Evolutionary conservation across 1,284 basidiomycete genomes (phyloP), one percentile per base, ranked within the genome.

Genomic region (Flammula alnicola): DNA sequence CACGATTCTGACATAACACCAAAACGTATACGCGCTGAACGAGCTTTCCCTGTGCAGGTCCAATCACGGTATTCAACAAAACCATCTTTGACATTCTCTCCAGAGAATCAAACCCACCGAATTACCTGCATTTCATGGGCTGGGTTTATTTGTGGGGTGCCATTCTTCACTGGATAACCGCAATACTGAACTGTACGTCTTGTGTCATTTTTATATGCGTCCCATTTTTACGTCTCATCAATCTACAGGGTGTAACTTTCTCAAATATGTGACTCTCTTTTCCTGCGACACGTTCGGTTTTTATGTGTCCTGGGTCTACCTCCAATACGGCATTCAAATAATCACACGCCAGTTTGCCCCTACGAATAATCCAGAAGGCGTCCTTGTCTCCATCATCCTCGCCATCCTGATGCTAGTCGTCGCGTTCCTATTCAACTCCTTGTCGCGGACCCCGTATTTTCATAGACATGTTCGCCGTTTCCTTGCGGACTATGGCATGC

Each of bases 91-190:
- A 88, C 61, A 93, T 95, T 51, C 75, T 93, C 47, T 65, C 79
- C 57, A 73, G 71, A 12, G 74, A 77, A 50, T 57, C 74, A 6
- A 75, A 86, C 54, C 74, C 83, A 5, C 90, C 90, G 5, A 69
- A 83, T 56, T 95, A 94, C 61, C 78, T 95, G 5, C 88, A 92
- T 48, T 95, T 96, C 61, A 81, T 95, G 14, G 91, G 91, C 11
- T 96, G 93, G 94, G 88, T 93, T 0, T 92, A 94, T 65, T 77
- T 96, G 1, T 97, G 95, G 95, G 91, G 84, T 10, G 95, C 95
- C 0, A 93, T 95, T 35, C 78, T 96, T 49, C 95, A 98, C 64
- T 96, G 91, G 84, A 66, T 94, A 39, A 89, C 91, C 6, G 92
- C 95, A 3, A 71, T 86, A 4, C 77, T 93, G 39, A 97, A 98